phyloP scores from a whole-genome alignment of 192 early-diverging fungal species.

The Cetraspora pellucida region DNA sequence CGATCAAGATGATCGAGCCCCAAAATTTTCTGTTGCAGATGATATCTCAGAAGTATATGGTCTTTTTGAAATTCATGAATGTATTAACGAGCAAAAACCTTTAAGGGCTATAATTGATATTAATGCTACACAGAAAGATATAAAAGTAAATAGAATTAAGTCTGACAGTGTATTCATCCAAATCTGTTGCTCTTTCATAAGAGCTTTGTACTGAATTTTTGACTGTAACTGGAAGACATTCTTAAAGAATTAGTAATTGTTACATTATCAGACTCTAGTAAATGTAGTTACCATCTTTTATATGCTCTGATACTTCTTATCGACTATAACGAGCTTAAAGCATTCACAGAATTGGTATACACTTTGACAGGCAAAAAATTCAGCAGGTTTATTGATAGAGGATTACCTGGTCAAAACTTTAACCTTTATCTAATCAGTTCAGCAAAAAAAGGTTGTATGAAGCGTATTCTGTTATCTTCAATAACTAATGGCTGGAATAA shows the following conservation, averaged over 20 bases:
- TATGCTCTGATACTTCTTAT: constrained; percentile 19
- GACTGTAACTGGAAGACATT: constrained; percentile 19
- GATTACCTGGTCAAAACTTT: constrained; percentile 24
- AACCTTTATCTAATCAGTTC: constrained; percentile 9
- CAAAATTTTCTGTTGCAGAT: constrained; percentile 21
- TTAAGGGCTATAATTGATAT: constrained; percentile 26
- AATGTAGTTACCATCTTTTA: constrained; percentile 24
- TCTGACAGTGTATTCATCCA: neutral
- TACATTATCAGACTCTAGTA: neutral
- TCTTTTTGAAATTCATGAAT: constrained; percentile 2
- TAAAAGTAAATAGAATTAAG: neutral
- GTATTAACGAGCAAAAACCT: constrained; percentile 26
- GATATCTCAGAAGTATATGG: constrained; percentile 24
- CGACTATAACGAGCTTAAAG: constrained; percentile 16
- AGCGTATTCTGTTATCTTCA: too few species aligned
- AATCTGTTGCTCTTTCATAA: neutral
- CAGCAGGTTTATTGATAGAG: neutral
- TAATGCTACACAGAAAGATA: constrained; percentile 9
- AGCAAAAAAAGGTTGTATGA: neutral
- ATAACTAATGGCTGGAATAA: too few species aligned
- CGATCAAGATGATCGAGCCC: constrained; percentile 6
- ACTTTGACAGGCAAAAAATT: too few species aligned
- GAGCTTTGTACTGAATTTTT: constrained; percentile 18
- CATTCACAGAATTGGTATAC: constrained; percentile 21
- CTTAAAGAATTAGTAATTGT: neutral